Base-by-base conservation (phyloP, 2,329 filamentous ascomycete species). In the Cadophora gregata region DNA sequence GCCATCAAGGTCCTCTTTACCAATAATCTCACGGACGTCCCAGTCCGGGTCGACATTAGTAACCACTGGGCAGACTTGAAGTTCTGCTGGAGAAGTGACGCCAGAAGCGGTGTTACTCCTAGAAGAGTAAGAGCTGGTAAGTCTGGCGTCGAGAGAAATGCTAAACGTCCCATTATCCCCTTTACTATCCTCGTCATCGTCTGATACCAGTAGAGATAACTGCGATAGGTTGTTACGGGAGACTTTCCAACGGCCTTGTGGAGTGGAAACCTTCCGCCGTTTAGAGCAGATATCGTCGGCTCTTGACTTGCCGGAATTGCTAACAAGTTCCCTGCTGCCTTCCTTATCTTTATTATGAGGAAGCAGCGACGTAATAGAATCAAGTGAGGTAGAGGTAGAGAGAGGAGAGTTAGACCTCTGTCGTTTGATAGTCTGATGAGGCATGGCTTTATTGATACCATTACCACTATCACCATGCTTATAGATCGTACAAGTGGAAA, bases 391-490 rank as follows among this genome's bases (percentile, higher is more conserved):
- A 19, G 51, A 55, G 51, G 25, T 27, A 29, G 25, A 55, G 51
- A 29, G 27, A 55, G 51, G 29, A 55, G 25, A 19, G 51, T 21
- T 55, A 29, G 51, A 55, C 29, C 51, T 55, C 29, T 55, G 51
- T 55, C 51, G 51, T 55, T 55, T 55, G 9, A 53, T 53, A 21
- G 51, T 55, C 27, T 33, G 51, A 27, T 55, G 51, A 55, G 51
- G 16, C 27, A 21, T 55, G 16, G 16, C n/a, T 55, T 55, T 33
- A 33, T 21, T 29, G 51, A 9, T 55, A 29, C 4, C 51, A 16
- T 19, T 55, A 55, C 27, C 27, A 55, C 27, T 16, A 31, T 55
- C 51, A 4, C 51, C 51, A 55, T 33, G 51, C 16, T 55, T 29
- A 29, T 55, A 21, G 27, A 7, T 55, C 25, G 16, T 16, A 27